Evolutionary conservation across 768 basidiomycete genomes (phyloP), one percentile per base, ranked within the genome.

Genomic region (Panus rudis): DNA sequence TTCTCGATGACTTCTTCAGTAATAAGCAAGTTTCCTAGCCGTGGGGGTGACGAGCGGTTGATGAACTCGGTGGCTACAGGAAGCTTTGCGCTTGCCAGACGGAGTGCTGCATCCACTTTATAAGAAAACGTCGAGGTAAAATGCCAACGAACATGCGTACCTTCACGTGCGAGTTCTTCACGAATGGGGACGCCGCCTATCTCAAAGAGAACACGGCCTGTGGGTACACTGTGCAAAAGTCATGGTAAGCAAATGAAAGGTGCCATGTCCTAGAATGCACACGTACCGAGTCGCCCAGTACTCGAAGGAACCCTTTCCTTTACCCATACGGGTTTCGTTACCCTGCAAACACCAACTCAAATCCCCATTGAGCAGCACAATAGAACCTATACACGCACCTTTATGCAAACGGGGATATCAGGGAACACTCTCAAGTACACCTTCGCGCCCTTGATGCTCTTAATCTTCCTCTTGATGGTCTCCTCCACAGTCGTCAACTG

Each of bases 291-390:
- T 89, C 21, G 93, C 90, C 96, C 96, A 99, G 61, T 75, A 97
- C 59, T 98, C 96, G 55, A 98, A 98, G 0, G 86, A 79, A 35
- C 96, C 96, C 63, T 99, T 99, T 46, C 96, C 96, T 66, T 98
- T 98, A 39, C 96, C 96, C 96, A 98, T 97, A 73, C 96, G 86
- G 4, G 92, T 93, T 64, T 98, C 93, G 54, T 96, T 98, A 42
- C 96, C 94, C 89, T 92, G 47, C 23, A 12, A 52, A 22, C 19
- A 20, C 6, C 21, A 16, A 3, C 26, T 25, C 35, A 2, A 12
- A 17, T 32, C 35, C 5, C 4, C 11, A 4, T 10, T 8, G 2
- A 17, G n/a, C 5, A 11, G 17, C 13, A 8, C 8, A 14, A 3
- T 22, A 4, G 28, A 37, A 35, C 22, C 38, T 14, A 13, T 27